Base-by-base conservation (phyloP, 148 eudicot genomes). In the Drosera capensis region DNA sequence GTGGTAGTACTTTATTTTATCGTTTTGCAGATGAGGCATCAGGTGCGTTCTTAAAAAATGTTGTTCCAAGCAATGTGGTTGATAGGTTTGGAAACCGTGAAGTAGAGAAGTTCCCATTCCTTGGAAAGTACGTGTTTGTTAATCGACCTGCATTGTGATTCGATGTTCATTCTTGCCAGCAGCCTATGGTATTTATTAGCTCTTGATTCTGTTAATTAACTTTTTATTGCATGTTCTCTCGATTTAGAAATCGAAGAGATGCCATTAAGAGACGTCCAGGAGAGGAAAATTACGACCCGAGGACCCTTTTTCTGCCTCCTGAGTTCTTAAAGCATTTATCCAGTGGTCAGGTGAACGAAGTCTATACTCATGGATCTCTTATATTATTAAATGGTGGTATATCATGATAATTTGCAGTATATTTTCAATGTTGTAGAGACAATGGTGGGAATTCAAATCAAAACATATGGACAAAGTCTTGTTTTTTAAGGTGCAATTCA, bases 391-490 rank as follows among this genome's bases (percentile, higher is more conserved):
- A 38, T 51, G 18, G 48, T 7, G 21, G 36, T 29, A 16, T 16
- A 29, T 16, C 23, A 39, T 24, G 16, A 14, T 68, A 25, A 31
- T 39, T 51, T 56, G 29, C 48, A 2, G 60, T 26, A 22, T 54
- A 42, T 64, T 11, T 38, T 45, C 29, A 35, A 62, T 19, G 38
- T 9, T 54, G 52, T 40, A 90, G 99, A 78, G 94, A 66, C 99
- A 90, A 68, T 90, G 99, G 99, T 90, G 99, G 99, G 95, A 90
- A 68, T 90, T 90, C 49, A 90, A 90, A 72, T 73, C 94, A 9
- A 90, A 73, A 66, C 78, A 90, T 70, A 81, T 90, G 99, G 99
- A 90, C 66, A 90, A 90, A 59, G 99, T 90, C 61, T 70, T 90
- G 51, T 90, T 90, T 82, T 90, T 90, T 52, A 90, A 90, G 99